Percentiles rank a stretch among this genome's conserved stretches.
Evolutionary conservation across 225 moss, liverwort and hornwort species (phyloP).

Genomic region (Anthoceros angustus): DNA sequence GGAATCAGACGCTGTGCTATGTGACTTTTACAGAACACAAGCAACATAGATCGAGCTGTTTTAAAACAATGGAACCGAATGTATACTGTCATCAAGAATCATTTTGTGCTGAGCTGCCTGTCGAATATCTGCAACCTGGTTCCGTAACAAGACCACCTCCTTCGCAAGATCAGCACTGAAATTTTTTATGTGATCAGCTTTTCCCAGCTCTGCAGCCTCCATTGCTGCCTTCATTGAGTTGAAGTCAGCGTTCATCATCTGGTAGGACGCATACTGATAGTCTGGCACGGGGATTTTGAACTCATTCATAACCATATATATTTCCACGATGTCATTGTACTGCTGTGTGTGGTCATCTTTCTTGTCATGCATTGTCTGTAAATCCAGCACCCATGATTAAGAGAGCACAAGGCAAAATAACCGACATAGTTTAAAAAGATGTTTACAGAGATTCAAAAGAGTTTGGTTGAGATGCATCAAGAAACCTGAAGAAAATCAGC

Average conservation of each 20-base stretch:
- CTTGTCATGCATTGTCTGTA: conserved; percentile 32
- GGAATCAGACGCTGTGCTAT: too few species aligned
- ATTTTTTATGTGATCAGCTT: conserved; percentile 49
- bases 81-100: conserved; percentile 38
- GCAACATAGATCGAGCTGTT: too few species aligned
- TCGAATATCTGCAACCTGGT: conserved; percentile 46
- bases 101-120: conserved; percentile 56
- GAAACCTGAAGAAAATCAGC: conserved; percentile 60
- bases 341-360: conserved; percentile 30
- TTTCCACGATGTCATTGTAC: conserved; percentile 45
- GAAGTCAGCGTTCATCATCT: conserved; percentile 49
- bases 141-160: conserved; percentile 50
- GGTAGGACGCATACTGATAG: conserved; percentile 50
- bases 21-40: too few species aligned
- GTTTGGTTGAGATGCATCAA: too few species aligned
- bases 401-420: not conserved
- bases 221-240: conserved; percentile 58
- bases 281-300: conserved; percentile 47
- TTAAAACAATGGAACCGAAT: too few species aligned
- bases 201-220: conserved; percentile 46
- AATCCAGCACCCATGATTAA: not conserved
- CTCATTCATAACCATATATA: conserved; percentile 49
- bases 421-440: not conserved
- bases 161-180: conserved; percentile 42
- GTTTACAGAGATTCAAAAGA: too few species aligned